Conservation (phyloP, 495 filamentous ascomycete genomes). For the Tuber aestivum region DNA sequence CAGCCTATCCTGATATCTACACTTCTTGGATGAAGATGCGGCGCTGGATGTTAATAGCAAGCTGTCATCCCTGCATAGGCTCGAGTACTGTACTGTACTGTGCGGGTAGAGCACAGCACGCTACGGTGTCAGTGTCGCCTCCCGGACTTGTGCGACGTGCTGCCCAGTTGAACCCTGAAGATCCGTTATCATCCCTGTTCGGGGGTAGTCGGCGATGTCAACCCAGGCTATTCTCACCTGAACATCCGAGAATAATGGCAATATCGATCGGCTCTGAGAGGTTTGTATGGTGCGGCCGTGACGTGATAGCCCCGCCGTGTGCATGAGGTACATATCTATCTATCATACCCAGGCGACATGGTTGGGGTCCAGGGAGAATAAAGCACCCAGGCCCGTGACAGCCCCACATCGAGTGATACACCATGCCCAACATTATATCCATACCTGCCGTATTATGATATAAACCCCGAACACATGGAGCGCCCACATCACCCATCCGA, state of each 20-base stretch:
- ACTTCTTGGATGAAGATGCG: no score
- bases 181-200: background rate
- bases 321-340: no score
- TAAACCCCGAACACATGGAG: background rate
- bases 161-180: background rate
- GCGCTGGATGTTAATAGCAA: background rate
- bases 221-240: background rate
- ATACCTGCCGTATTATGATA: no score
- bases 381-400: background rate
- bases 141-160: background rate
- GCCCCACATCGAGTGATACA: slow-evolving; percentile 1
- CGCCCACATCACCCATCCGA: background rate
- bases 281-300: background rate
- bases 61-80: background rate
- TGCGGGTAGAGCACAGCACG: no score
- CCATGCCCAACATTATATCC: background rate
- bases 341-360: no score
- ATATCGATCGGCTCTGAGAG: background rate
- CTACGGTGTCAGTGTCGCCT: background rate
- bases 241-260: background rate
- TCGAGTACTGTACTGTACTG: background rate
- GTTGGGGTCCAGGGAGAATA: no score
- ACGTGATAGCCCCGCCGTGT: no score
- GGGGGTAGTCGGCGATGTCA: background rate
- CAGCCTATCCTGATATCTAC: no score